Evolutionary conservation across 208 protist genomes (phyloP), one percentile per base, ranked within the genome.

Genomic region (Tetramitus jugosus): DNA sequence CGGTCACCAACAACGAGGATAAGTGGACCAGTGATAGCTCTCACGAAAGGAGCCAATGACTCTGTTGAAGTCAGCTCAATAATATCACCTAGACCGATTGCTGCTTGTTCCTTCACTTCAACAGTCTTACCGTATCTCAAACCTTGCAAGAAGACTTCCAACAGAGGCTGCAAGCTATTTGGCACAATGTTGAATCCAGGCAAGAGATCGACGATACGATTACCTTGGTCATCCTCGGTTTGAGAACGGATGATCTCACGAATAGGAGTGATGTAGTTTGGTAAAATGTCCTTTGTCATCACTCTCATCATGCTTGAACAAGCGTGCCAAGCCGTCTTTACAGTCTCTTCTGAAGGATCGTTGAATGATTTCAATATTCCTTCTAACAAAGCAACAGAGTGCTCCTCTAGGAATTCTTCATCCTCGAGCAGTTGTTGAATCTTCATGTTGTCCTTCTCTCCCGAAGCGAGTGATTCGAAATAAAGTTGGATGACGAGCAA

Each of bases 1-100:
- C 87, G 68, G 77, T 95, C 92, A 71, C 85, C 88, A 23, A 94
- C 79, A 52, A 94, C 85, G 65, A 90, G 87, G 76, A 95, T 94
- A 0, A 95, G 81, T 68, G 91, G 88, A 62, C 92, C 89, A 20
- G 85, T 88, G 7, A 85, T 88, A 42, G 76, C 53, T 23, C 79
- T 75, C 1, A 91, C 87, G 64, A 84, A 89, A 56, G 87, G 81
- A 53, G 86, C 87, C 20, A 94, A 78, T 31, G 76, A 80, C 20
- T 77, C 82, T 6, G 76, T 33, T 1, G 75, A 52, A 3, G 92
- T 93, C 26, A 87, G 45, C 39, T 53, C 69, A 56, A 93, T 81
- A 20, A 88, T 35, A 60, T 83, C 82, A 60, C 79, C 83, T 20
- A 72, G 33, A 35, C 46, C 61, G 1, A 80, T 26, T 37, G 82